Percentiles rank a stretch among this genome's conserved stretches.
Evolutionary conservation across 1,284 basidiomycete species (phyloP).

Genomic region (Ceratobasidium sp.): DNA sequence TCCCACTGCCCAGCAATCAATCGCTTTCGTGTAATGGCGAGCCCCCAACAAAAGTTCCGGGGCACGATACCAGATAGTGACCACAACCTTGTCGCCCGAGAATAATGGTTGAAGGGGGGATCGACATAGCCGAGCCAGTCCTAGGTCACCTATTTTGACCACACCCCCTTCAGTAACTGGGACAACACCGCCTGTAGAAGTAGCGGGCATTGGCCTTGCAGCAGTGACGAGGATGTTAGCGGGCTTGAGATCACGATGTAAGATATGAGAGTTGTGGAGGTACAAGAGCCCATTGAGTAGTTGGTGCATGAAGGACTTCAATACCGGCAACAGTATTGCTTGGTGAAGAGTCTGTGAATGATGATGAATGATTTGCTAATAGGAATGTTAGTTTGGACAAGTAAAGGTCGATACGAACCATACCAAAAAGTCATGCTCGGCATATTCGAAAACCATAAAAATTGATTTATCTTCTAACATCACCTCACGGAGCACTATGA

Average conservation of each 20-base stretch:
- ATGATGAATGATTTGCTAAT: constrained; percentile 95
- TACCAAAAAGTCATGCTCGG: constrained; percentile 96
- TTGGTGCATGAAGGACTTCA: constrained; percentile 94
- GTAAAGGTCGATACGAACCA: constrained; percentile 19
- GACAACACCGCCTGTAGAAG: constrained; percentile 2
- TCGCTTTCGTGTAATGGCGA: constrained; percentile 94
- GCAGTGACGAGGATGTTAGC: constrained; percentile 97
- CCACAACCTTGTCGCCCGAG: constrained; percentile 95
- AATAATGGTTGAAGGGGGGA: constrained; percentile 85
- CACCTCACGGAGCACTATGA: constrained; percentile 90
- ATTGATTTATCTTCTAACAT: constrained; percentile 98
- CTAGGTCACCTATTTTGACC: constrained; percentile 97
- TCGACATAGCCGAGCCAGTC: constrained; percentile 85
- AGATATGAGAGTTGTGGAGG: constrained; percentile 91
- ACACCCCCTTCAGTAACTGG: constrained; percentile 60
- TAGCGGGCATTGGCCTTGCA: constrained; percentile 43
- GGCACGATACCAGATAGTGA: constrained; percentile 98
- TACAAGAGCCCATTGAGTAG: constrained; percentile 95
- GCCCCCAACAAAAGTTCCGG: constrained; percentile 94
- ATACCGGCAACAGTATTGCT: constrained; percentile 71
- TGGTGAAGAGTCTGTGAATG: constrained; percentile 85
- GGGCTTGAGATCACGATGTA: constrained; percentile 97
- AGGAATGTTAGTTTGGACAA: constrained; percentile 20
- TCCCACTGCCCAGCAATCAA: constrained; percentile 95
- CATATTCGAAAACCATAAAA: constrained; percentile 99